These are phyloP conservation scores for Bacidia rubella DNA, from an alignment of 495 filamentous ascomycete genomes.

Conservation along the genomic window DNA sequence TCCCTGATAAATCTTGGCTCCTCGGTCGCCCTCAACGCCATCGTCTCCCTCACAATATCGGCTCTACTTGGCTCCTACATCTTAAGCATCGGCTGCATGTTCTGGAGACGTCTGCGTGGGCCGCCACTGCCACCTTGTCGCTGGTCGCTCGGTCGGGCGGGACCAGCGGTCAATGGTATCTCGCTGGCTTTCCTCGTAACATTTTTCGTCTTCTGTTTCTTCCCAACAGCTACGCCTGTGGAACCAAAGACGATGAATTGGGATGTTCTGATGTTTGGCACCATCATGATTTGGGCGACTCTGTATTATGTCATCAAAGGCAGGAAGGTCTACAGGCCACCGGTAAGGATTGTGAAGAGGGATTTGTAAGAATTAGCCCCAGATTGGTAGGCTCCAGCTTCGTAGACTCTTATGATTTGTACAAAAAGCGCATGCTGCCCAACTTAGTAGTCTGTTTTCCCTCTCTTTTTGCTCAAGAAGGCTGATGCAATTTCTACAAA, in stretches of 20 bases:
- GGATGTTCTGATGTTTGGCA: conserved; percentile 34
- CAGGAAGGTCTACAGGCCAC: conserved; percentile 30
- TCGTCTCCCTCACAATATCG: conserved; percentile 20
- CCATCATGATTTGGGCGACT: conserved; percentile 31
- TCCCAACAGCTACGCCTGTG: conserved; percentile 27
- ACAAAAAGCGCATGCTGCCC: background rate
- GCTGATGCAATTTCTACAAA: too few species aligned
- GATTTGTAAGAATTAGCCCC: background rate
- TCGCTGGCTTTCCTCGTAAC: conserved; percentile 29
- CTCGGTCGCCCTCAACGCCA: conserved; percentile 39
- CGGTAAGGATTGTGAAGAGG: conserved; percentile 30
- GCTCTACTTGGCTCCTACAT: conserved; percentile 33
- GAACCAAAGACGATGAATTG: conserved; percentile 38
- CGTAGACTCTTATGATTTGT: background rate
- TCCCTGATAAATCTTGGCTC: conserved; percentile 46
- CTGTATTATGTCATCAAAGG: conserved; percentile 32
- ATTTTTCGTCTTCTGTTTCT: conserved; percentile 37
- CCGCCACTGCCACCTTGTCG: conserved; percentile 29
- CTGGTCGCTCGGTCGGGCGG: conserved; percentile 30
- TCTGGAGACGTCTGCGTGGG: conserved; percentile 30
- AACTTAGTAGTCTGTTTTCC: too few species aligned
- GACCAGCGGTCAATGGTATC: conserved; percentile 28
- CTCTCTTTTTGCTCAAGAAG: too few species aligned
- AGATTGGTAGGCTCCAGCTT: background rate
- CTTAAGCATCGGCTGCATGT: conserved; percentile 29